These are phyloP conservation scores for Hyphopichia khmerensis DNA, from an alignment of 1,139 yeast species.

Conservation along the genomic window DNA sequence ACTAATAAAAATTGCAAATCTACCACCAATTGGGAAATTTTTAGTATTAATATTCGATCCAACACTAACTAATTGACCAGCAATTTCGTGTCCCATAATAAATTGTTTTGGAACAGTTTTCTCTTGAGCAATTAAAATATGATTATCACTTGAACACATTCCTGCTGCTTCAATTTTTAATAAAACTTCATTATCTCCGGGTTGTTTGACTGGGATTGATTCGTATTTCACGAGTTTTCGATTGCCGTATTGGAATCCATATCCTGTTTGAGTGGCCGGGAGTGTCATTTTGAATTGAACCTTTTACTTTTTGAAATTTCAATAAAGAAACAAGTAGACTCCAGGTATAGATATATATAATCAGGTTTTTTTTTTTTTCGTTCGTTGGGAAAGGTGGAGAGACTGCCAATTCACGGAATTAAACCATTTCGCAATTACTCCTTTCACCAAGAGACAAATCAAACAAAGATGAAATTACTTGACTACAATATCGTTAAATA, in stretches of 20 bases:
- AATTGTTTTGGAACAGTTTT: constrained; percentile 25
- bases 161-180: constrained; percentile 54
- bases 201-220: constrained; percentile 36
- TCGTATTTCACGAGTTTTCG: constrained; percentile 21
- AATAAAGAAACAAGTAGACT: no score
- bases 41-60: constrained; percentile 32
- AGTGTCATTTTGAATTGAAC: no score
- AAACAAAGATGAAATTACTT: no score
- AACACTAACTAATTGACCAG: constrained; percentile 44
- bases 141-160: constrained; percentile 52
- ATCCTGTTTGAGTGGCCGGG: constrained; percentile 21
- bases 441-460: no score
- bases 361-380: neutral
- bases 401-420: no score
- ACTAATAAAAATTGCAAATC: constrained; percentile 37
- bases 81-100: constrained; percentile 59
- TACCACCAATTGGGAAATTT: constrained; percentile 31
- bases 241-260: constrained; percentile 23
- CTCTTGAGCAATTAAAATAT: constrained; percentile 33
- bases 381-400: neutral
- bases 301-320: no score
- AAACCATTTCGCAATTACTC: no score
- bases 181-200: constrained; percentile 36
- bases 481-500: no score
- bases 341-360: no score